Percentiles rank a stretch among this genome's conserved stretches.
phyloP scores from a whole-genome alignment of 163 green algal genomes.

The Scenedesmus sp. region DNA sequence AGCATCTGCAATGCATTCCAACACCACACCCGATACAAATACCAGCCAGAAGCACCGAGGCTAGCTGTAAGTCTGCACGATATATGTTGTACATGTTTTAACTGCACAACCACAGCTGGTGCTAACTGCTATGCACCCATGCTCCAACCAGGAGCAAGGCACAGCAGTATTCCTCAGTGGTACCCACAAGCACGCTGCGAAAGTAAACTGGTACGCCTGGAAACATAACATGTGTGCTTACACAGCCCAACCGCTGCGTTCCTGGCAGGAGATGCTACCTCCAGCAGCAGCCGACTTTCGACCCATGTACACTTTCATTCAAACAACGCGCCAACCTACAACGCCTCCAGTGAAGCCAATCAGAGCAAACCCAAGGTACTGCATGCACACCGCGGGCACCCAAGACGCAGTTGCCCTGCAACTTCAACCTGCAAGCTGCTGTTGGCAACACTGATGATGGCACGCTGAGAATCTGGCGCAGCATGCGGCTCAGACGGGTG shows the following conservation, averaged over 20 bases:
- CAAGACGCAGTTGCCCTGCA: neutral
- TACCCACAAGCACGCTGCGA: too few species aligned
- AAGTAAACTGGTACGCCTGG: neutral
- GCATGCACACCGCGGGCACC: neutral
- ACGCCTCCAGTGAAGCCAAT: neutral
- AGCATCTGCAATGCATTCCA: neutral
- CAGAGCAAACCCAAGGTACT: neutral
- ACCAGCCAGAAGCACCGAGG: neutral
- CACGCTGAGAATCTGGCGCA: neutral
- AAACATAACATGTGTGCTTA: neutral
- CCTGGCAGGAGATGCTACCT: neutral
- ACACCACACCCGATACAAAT: neutral
- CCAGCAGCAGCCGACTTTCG: neutral
- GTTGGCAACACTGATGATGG: neutral
- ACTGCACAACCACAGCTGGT: neutral
- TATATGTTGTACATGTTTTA: neutral
- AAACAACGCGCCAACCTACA: neutral
- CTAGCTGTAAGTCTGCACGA: neutral
- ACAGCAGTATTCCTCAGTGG: neutral
- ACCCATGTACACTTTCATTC: neutral
- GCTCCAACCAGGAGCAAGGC: neutral
- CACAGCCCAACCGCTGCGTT: neutral
- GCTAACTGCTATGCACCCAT: neutral
- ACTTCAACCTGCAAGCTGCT: neutral
- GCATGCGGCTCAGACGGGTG: neutral